Base-by-base conservation (phyloP, 306 rosid species). In the Astragalus glycyphyllos region DNA sequence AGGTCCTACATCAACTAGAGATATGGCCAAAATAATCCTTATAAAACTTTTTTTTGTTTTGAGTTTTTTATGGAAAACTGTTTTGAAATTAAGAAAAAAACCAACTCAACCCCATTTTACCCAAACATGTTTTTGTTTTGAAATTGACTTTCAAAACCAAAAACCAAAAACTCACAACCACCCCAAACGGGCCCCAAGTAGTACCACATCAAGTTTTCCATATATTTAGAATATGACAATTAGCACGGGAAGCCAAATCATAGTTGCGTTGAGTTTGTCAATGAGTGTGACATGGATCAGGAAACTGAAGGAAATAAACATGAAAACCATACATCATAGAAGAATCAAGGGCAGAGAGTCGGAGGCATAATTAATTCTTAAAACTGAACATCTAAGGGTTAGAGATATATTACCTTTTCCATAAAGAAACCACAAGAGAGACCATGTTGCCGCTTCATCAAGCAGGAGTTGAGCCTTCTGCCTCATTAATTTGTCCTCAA, bases 381-480 rank as follows among this genome's bases (percentile, higher is more conserved):
- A 76, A 45, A 45, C 17, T 5, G 50, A 38, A 61, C 35, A 75
- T 41, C 56, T 13, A 60, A 71, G 81, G 84, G 84, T 45, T 59
- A 51, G 63, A 41, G 75, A 81, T 72, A 72, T 65, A 88, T 89
- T 87, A 26, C 99, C 96, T 91, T 94, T 89, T 76, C 95, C 99
- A 64, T 81, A 94, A 54, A 94, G 96, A 78, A 86, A 83, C 99
- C 99, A 94, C 85, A 94, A 64, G 71, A 94, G 96, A 65, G 96
- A 94, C 99, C 99, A 94, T 2, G 99, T 86, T 51, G 99, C 99
- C 16, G 96, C 99, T 84, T 94, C 99, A 35, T 94, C 95, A 72
- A 94, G 91, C 79, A 94, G 73, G 78, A 86, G 84, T 65, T 86
- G 97, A 81, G 97, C 92, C 87, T 89, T 89, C 88, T 90, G 97